phyloP scores from a whole-genome alignment of 495 filamentous ascomycete species.

The Penicillium atrosanguineum region DNA sequence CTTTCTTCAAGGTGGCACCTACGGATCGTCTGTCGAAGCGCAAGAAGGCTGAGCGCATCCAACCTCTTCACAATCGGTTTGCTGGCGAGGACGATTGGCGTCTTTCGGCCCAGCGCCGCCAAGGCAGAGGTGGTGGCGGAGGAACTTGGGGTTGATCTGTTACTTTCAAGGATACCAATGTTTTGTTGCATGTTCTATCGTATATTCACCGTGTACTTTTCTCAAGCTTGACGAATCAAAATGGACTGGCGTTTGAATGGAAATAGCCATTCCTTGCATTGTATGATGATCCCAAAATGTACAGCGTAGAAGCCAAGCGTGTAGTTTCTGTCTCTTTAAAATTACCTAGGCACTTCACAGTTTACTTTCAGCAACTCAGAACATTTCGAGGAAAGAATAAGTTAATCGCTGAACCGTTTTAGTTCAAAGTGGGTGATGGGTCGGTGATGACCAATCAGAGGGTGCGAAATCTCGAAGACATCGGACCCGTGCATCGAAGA shows the following conservation, averaged over 20 bases:
- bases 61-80: slow-evolving; percentile 91
- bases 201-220: slow-evolving; percentile 9
- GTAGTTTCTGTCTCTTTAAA: neutral
- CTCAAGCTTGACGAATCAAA: neutral
- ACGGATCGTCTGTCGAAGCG: slow-evolving; percentile 85
- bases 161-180: slow-evolving; percentile 4
- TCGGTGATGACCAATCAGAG: slow-evolving; percentile 19
- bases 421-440: slow-evolving; percentile 5
- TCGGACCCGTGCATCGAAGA: slow-evolving; percentile 20
- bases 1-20: slow-evolving; percentile 96
- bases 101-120: slow-evolving; percentile 80
- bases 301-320: neutral
- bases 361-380: too few relatives aligned
- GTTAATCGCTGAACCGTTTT: neutral
- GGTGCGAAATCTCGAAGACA: slow-evolving; percentile 23
- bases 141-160: slow-evolving; percentile 84
- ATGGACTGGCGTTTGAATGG: slow-evolving; percentile 1
- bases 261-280: neutral
- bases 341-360: too few relatives aligned
- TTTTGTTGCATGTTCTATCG: slow-evolving; percentile 1
- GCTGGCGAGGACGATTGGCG: slow-evolving; percentile 92
- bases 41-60: slow-evolving; percentile 91
- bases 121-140: slow-evolving; percentile 85
- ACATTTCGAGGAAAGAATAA: neutral
- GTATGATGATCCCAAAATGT: neutral